Conservation (phyloP, 345 rosid species). For the Brassica carinata region DNA sequence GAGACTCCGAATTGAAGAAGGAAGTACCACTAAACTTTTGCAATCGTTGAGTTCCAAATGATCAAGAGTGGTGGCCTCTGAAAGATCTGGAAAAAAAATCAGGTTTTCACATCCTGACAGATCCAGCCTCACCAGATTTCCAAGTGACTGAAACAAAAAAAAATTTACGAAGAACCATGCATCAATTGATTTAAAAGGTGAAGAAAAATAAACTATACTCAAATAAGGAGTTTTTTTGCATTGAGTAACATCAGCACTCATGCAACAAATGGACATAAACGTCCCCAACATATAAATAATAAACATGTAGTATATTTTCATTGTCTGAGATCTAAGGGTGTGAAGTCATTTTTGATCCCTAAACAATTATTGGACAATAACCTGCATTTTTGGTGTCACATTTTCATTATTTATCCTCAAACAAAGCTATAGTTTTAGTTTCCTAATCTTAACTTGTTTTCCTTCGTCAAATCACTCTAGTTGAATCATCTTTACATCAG, state of each 20-base stretch:
- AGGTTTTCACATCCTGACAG: slow-evolving; percentile 1
- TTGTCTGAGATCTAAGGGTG: background rate
- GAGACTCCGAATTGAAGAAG: slow-evolving; percentile 7
- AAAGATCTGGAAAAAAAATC: slow-evolving; percentile 5
- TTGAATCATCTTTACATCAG: background rate
- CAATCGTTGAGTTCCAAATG: background rate
- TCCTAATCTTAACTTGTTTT: background rate
- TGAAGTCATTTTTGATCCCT: background rate
- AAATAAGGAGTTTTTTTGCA: background rate
- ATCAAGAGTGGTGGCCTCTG: slow-evolving; percentile 1
- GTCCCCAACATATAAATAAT: background rate
- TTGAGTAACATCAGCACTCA: background rate
- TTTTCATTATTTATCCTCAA: background rate
- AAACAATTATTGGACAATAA: background rate
- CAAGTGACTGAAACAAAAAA: background rate
- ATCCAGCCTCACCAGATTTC: background rate
- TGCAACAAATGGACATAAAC: background rate
- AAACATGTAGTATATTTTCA: background rate
- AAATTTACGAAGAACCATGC: background rate
- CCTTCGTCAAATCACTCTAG: background rate
- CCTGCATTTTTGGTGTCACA: background rate
- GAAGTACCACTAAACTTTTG: slow-evolving; percentile 1
- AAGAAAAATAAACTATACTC: background rate
- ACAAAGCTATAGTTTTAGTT: background rate
- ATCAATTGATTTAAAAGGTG: background rate